phyloP scores from a whole-genome alignment of 1,284 basidiomycete genomes.

The Clitocybe nebularis region DNA sequence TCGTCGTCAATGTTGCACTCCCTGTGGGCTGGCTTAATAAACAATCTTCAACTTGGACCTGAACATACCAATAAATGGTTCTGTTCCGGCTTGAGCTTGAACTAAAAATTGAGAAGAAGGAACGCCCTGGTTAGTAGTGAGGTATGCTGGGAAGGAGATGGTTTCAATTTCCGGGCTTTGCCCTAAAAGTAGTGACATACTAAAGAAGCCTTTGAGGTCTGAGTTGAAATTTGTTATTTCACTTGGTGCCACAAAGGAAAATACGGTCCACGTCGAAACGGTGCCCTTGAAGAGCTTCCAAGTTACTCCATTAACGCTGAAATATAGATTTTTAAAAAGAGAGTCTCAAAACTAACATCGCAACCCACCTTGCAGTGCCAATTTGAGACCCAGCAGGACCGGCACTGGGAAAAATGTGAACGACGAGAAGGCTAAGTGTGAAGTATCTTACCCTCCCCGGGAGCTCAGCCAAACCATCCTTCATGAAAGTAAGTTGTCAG shows the following conservation, averaged over 20 bases:
- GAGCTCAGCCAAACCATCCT: constrained; percentile 35
- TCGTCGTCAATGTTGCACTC: constrained; percentile 28
- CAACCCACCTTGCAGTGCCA: constrained; percentile 28
- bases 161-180: not conserved
- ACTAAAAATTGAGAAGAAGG: constrained; percentile 25
- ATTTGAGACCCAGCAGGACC: constrained; percentile 31
- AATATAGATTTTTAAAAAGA: not conserved
- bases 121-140: constrained; percentile 25
- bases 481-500: not conserved
- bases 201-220: constrained; percentile 33
- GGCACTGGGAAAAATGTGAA: constrained; percentile 18
- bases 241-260: constrained; percentile 33
- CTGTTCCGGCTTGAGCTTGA: constrained; percentile 22
- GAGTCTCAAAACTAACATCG: not conserved
- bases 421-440: not conserved
- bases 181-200: constrained; percentile 21
- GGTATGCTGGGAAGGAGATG: constrained; percentile 19
- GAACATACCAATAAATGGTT: constrained; percentile 27
- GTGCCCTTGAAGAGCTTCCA: constrained; percentile 33
- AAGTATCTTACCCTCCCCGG: constrained; percentile 24
- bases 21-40: constrained; percentile 14
- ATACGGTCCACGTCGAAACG: constrained; percentile 32
- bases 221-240: constrained; percentile 31
- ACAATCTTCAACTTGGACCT: not conserved
- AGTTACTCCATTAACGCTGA: constrained; percentile 34